Percentiles rank a stretch among this genome's conserved stretches.
phyloP scores from a whole-genome alignment of 1,139 yeast species.

The Scheffersomyces parashehatae region DNA sequence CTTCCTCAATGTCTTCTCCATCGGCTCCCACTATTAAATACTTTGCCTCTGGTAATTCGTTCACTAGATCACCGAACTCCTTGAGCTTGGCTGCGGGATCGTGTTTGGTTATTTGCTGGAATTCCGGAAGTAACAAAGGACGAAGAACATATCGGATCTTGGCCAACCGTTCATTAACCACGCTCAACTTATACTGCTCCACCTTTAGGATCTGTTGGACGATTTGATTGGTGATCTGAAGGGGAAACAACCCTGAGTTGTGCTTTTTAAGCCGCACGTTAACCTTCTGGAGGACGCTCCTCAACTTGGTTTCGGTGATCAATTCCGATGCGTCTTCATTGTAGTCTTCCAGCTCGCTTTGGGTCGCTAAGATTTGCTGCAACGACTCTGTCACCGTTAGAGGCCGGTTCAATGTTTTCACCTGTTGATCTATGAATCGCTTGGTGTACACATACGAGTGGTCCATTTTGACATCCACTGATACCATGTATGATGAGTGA shows the following conservation, averaged over 20 bases:
- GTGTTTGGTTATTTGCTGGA: conserved; percentile 12
- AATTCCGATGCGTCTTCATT: conserved; percentile 5
- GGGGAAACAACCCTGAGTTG: conserved; percentile 27
- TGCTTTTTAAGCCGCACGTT: conserved; percentile 31
- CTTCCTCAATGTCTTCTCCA: conserved; percentile 1
- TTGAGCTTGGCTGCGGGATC: conserved; percentile 10
- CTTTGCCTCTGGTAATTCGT: conserved; percentile 36
- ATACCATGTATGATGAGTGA: too few relatives aligned
- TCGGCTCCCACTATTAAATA: conserved; percentile 20
- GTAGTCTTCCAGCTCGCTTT: conserved; percentile 7
- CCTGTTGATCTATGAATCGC: conserved; percentile 30
- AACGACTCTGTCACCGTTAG: conserved; percentile 17
- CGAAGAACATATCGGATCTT: conserved; percentile 22
- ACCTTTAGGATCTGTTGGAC: conserved; percentile 36
- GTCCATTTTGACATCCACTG: background rate
- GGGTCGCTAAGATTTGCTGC: conserved; percentile 13
- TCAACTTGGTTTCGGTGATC: conserved; percentile 21
- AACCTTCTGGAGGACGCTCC: conserved; percentile 24
- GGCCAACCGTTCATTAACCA: conserved; percentile 28
- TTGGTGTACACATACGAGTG: conserved; percentile 28
- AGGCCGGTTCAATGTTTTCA: conserved; percentile 26
- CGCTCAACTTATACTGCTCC: conserved; percentile 30
- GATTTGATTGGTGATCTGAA: conserved; percentile 37
- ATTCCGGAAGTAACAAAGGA: conserved; percentile 34
- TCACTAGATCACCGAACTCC: conserved; percentile 25